These are phyloP conservation scores for Stephanodiscus minutulus DNA, from an alignment of 108 stramenopile genomes.

Conservation along the genomic window DNA sequence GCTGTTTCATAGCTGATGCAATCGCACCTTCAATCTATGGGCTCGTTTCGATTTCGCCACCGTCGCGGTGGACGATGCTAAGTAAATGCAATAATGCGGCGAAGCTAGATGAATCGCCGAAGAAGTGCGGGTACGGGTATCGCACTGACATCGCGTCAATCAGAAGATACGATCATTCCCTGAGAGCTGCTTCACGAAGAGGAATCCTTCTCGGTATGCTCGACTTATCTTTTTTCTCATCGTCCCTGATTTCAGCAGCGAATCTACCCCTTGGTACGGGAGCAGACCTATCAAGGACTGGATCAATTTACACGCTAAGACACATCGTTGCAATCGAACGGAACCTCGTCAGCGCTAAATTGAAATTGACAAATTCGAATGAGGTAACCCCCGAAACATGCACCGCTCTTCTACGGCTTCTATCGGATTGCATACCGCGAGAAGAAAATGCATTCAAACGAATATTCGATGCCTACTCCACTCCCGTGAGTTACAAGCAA, in stretches of 20 bases:
- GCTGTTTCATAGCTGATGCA: background rate
- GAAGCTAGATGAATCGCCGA: background rate
- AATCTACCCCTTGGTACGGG: conserved; percentile 70
- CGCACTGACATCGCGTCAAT: background rate
- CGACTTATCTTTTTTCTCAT: background rate
- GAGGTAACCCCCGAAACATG: conserved; percentile 19
- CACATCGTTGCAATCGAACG: conserved; percentile 57
- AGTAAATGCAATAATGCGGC: background rate
- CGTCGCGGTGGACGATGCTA: background rate
- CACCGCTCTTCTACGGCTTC: conserved; percentile 7
- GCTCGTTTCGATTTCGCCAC: conserved; percentile 1
- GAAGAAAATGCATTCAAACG: conserved; percentile 72
- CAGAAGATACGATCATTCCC: background rate
- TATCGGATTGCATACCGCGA: conserved; percentile 39
- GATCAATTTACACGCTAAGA: conserved; percentile 60
- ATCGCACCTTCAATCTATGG: background rate
- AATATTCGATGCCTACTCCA: conserved; percentile 80
- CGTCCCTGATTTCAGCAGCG: conserved; percentile 37
- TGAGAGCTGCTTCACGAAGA: background rate
- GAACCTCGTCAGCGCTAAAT: conserved; percentile 29
- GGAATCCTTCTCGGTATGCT: background rate
- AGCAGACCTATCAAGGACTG: conserved; percentile 58
- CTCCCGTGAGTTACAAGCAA: conserved; percentile 83
- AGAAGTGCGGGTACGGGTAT: background rate
- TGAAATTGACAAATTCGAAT: conserved; percentile 15